Evolutionary conservation across 1,284 basidiomycete species (phyloP), one percentile per base, ranked within the genome.

Genomic region (Garcileccinum viscosum): DNA sequence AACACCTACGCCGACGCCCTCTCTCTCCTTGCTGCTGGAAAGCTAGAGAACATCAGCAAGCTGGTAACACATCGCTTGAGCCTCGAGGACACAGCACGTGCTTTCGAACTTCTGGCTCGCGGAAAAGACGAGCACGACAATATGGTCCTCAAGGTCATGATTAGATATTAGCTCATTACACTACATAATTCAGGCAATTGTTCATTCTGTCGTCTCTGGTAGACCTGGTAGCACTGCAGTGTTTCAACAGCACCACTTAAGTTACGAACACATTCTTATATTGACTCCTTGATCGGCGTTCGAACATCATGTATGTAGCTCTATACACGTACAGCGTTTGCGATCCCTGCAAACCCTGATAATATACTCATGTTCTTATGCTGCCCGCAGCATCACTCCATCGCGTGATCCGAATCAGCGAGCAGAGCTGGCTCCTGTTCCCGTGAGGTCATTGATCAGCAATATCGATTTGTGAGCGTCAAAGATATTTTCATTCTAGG

Each of bases 1-100:
- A 92, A 96, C 84, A 96, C 94, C 27, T 98, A 98, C 80, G 90
- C 94, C 12, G 89, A 89, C 53, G 97, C 96, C 19, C 83, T 97
- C 59, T 83, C 85, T 14, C 87, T 97, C n/a, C 90, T 97, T 50
- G 89, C 87, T 5, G 88, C 89, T 4, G 87, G 89, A 58, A 86
- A 89, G 70, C 84, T 91, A 37, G 83, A 84, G 60, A 88, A 90
- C 72, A 86, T 95, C 59, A 87, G 89, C 74, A 89, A 90, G 77
- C 88, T 97, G 79, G 88, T 97, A 72, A 95, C 95, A 11, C 95
- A 96, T 76, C 87, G 92, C 63, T 90, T 95, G 79, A 76, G 84
- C 17, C 86, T 97, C 64, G 83, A 86, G 59, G 85, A 93, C 44
- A 87, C 92, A 9, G 85, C 86, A 30, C 83, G 86, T 69, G 95